phyloP scores from a whole-genome alignment of 305 asterid genomes.

The Fraxinus sp. region DNA sequence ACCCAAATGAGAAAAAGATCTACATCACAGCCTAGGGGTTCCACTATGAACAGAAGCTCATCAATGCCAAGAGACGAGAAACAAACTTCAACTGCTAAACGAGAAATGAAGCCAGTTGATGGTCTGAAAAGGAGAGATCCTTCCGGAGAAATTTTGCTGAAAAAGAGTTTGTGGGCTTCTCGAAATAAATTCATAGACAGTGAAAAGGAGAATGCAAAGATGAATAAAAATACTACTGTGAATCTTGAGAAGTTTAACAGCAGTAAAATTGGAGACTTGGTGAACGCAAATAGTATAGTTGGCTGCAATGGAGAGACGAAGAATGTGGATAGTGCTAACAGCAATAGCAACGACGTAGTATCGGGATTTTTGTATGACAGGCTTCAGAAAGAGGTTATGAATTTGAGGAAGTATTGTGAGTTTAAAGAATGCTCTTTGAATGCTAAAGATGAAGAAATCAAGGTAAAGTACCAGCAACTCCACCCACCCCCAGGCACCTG shows the following conservation, averaged over 20 bases:
- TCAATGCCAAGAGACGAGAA: slow-evolving; percentile 31
- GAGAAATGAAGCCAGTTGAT: slow-evolving; percentile 24
- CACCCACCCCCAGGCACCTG: neutral
- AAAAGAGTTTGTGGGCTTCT: slow-evolving; percentile 64
- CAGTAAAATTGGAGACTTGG: slow-evolving; percentile 28
- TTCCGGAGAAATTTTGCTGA: slow-evolving; percentile 40
- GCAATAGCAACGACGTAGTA: slow-evolving; percentile 29
- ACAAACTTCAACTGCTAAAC: slow-evolving; percentile 8
- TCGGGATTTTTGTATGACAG: slow-evolving; percentile 80
- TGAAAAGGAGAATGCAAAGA: slow-evolving; percentile 68
- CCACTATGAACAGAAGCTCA: slow-evolving; percentile 36
- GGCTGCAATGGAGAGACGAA: slow-evolving; percentile 16
- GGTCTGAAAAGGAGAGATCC: slow-evolving; percentile 31
- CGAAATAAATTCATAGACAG: slow-evolving; percentile 43
- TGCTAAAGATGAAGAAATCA: slow-evolving; percentile 72
- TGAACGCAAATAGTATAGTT: neutral
- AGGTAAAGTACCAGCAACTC: slow-evolving; percentile 39
- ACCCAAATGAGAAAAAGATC: slow-evolving; percentile 48
- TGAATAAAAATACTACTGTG: slow-evolving; percentile 32
- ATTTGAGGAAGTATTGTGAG: slow-evolving; percentile 61
- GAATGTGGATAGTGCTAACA: neutral
- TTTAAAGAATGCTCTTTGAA: slow-evolving; percentile 48
- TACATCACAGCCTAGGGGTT: slow-evolving; percentile 65
- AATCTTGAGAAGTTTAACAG: slow-evolving; percentile 20
- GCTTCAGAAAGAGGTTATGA: slow-evolving; percentile 83